These are phyloP conservation scores for Cytospora leucostoma DNA, from an alignment of 2,329 filamentous ascomycete genomes.

Conservation along the genomic window DNA sequence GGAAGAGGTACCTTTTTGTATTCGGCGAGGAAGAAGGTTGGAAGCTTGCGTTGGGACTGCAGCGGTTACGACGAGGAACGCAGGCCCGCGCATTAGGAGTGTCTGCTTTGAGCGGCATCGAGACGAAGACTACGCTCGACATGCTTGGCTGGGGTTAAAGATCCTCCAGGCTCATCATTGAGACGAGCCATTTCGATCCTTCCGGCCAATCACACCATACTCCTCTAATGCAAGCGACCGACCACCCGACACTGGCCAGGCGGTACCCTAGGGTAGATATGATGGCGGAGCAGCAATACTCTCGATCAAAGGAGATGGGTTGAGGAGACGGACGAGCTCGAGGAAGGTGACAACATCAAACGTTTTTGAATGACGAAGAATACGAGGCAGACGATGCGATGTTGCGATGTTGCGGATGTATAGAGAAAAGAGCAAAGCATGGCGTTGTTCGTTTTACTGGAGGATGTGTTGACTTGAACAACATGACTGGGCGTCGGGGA, in stretches of 20 bases:
- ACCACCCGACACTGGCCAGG: background rate
- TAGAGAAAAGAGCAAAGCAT: conserved; percentile 1
- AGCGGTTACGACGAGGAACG: conserved; percentile 60
- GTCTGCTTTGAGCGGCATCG: conserved; percentile 54
- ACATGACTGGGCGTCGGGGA: background rate
- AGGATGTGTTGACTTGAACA: background rate
- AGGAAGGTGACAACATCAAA: background rate
- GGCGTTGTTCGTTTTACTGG: background rate
- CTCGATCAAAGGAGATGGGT: background rate
- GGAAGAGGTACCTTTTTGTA: conserved; percentile 66
- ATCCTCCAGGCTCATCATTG: background rate
- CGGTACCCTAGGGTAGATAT: background rate
- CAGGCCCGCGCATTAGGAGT: conserved; percentile 63
- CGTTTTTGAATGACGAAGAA: background rate
- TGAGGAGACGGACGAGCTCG: background rate
- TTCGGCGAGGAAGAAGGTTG: conserved; percentile 65
- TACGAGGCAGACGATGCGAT: conserved; percentile 6
- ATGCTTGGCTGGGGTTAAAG: conserved; percentile 55
- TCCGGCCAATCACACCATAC: background rate
- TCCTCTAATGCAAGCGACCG: background rate
- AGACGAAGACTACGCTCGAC: conserved; percentile 58
- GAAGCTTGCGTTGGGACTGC: conserved; percentile 66
- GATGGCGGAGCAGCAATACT: background rate
- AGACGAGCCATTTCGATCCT: background rate
- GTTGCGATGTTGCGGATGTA: conserved; percentile 7